These are phyloP conservation scores for Xylariaceae sp. DNA, from an alignment of 2,329 filamentous ascomycete species.

Conservation along the genomic window DNA sequence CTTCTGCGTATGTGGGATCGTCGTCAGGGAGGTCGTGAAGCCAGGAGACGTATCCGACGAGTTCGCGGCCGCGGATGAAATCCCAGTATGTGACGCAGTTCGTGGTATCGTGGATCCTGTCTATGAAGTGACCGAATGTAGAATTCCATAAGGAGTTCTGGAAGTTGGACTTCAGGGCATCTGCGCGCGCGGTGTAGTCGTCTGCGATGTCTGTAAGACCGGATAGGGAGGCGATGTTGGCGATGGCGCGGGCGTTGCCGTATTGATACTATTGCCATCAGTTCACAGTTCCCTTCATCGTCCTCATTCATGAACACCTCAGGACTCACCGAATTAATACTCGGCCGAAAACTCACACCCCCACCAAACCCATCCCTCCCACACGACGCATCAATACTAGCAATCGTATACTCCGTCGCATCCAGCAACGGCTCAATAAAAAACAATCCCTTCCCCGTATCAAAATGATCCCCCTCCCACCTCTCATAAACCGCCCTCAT, in stretches of 20 bases:
- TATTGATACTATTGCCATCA: slow-evolving; percentile 11
- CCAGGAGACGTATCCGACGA: slow-evolving; percentile 12
- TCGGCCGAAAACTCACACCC: slow-evolving; percentile 9
- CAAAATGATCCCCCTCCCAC: slow-evolving; percentile 12
- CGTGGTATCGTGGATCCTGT: slow-evolving; percentile 9
- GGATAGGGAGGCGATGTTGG: slow-evolving; percentile 8
- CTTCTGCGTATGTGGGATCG: slow-evolving; percentile 2
- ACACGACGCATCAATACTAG: slow-evolving; percentile 15
- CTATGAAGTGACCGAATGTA: slow-evolving; percentile 14
- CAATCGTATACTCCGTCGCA: slow-evolving; percentile 14
- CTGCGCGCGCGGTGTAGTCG: slow-evolving; percentile 12
- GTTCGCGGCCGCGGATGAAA: slow-evolving; percentile 13
- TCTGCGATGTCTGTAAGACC: not conserved
- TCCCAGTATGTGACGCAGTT: slow-evolving; percentile 12
- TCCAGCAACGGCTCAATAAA: slow-evolving; percentile 12
- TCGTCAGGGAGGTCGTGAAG: slow-evolving; percentile 12
- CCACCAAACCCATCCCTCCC: slow-evolving; percentile 11
- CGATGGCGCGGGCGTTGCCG: slow-evolving; percentile 13
- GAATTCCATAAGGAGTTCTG: slow-evolving; percentile 12
- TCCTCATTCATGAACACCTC: not conserved
- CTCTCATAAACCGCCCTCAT: slow-evolving; percentile 9
- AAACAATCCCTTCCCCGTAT: slow-evolving; percentile 9
- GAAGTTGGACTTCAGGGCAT: slow-evolving; percentile 5
- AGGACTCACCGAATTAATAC: slow-evolving; percentile 11
- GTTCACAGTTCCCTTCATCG: not conserved